Percentiles rank a stretch among this genome's conserved stretches.
phyloP scores from a whole-genome alignment of 164 flowering plant species.

The Aristolochia fimbriata region DNA sequence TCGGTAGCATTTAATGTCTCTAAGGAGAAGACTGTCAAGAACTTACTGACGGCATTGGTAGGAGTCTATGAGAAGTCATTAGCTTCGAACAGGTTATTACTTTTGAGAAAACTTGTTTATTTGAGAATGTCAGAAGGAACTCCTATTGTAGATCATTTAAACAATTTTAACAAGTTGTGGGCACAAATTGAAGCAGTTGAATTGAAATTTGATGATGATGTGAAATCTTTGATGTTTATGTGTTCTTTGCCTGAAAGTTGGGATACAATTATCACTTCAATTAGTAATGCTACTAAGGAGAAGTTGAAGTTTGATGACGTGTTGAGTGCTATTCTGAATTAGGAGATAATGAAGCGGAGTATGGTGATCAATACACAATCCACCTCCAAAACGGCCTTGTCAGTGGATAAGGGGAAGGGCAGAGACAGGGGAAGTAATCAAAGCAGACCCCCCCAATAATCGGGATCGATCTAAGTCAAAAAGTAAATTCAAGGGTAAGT shows the following conservation, averaged over 20 bases:
- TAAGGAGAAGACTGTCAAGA: too few species aligned
- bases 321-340: not conserved
- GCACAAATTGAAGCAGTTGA: too few species aligned
- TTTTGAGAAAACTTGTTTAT: not conserved
- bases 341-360: not conserved
- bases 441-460: not conserved
- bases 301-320: not conserved
- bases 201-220: too few species aligned
- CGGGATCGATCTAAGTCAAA: not conserved
- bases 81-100: not conserved
- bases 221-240: too few species aligned
- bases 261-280: not conserved
- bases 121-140: not conserved
- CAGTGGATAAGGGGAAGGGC: not conserved
- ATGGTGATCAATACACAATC: not conserved
- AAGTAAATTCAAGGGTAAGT: not conserved
- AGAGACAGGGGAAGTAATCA: not conserved
- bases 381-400: not conserved
- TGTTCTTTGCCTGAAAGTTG: too few species aligned
- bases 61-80: too few species aligned
- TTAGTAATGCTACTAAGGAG: not conserved
- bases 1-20: too few species aligned
- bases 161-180: too few species aligned
- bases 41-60: too few species aligned
- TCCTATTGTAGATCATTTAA: too few species aligned